Base-by-base conservation (phyloP, 139 green algal species). In the Picochlorum sp. region DNA sequence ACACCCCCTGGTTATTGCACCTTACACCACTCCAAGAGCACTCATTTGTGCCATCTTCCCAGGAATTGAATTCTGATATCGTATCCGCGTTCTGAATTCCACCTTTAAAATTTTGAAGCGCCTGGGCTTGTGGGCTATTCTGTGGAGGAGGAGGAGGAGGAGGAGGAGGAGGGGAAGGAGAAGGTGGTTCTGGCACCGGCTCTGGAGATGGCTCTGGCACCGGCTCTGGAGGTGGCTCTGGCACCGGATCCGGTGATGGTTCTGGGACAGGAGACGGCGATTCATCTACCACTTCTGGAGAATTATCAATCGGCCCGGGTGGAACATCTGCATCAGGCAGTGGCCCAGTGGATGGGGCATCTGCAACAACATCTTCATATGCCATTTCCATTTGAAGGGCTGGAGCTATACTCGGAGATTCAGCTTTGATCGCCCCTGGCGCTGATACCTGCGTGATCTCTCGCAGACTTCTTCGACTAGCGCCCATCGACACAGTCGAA, bases 91-190 rank as follows among this genome's bases (percentile, higher is more conserved):
- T 54, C 6, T 23, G 18, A 23, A 54, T 54, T 2, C 18, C 16
- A 9, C 10, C n/a, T 59, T 59, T 28, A 10, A 30, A 59, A 16
- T 6, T 18, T 15, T 34, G 20, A 18, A 28, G 51, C 7, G 51
- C 44, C 20, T 55, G 23, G 41, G 23, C 54, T 34, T n/a, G 62
- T 20, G 38, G 62, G 16, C 11, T 15, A 47, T 41, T 20, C 47
- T 56, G 15, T 32, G 62, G 62, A 23, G 41, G 20, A 28, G 58
- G 58, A 44, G 45, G 62, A 28, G 16, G 14, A 18, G 49, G 21
- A 21, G 64, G 4, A 10, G 50, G 21, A 20, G 50, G 20, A 24
- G 47, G 47, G 10, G 15, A 18, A 7, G 45, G 45, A 20, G 45
- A 20, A 51, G 45, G 45, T 51, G 45, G 45, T 1, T 15, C 15